A percentile compares a stretch with the other conserved stretches of the same genome.
phyloP scores from a whole-genome alignment of 2,329 filamentous ascomycete genomes.

The Colletotrichum sp. region DNA sequence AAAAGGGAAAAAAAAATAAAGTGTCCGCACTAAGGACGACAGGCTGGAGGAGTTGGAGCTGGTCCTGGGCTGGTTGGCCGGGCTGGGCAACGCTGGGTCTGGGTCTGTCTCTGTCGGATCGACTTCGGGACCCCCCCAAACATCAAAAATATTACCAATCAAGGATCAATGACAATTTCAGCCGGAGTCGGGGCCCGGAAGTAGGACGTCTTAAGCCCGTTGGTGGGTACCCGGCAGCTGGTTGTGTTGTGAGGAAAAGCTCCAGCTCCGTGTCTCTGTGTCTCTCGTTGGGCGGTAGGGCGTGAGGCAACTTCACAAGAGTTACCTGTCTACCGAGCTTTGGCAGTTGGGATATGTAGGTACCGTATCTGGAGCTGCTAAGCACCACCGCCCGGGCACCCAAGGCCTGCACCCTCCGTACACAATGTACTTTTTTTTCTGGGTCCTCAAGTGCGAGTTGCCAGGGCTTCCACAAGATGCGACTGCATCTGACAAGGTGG shows the following conservation, averaged over 20 bases:
- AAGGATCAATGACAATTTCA: conserved; percentile 4
- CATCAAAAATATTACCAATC: conserved; percentile 13
- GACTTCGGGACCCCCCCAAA: conserved; percentile 7
- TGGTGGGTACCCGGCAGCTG: neutral
- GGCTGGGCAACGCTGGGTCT: neutral
- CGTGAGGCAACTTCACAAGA: neutral
- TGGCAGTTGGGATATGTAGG: conserved; percentile 2
- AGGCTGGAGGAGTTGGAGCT: neutral
- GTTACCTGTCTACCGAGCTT: neutral
- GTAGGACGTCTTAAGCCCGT: conserved; percentile 16
- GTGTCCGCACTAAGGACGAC: neutral
- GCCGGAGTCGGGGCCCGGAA: conserved; percentile 2
- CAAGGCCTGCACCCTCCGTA: neutral
- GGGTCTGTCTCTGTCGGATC: conserved; percentile 5
- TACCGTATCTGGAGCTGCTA: conserved; percentile 3
- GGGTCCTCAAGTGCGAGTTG: neutral
- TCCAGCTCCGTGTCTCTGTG: neutral
- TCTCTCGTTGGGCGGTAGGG: neutral
- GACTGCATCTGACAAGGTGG: neutral
- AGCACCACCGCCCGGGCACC: neutral
- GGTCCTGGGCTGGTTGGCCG: neutral
- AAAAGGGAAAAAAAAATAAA: neutral
- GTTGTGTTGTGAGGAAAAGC: neutral
- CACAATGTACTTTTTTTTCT: neutral
- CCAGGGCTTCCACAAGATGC: neutral